Evolutionary conservation across 768 basidiomycete species (phyloP), one percentile per base, ranked within the genome.

Genomic region (Mycena haematopus): DNA sequence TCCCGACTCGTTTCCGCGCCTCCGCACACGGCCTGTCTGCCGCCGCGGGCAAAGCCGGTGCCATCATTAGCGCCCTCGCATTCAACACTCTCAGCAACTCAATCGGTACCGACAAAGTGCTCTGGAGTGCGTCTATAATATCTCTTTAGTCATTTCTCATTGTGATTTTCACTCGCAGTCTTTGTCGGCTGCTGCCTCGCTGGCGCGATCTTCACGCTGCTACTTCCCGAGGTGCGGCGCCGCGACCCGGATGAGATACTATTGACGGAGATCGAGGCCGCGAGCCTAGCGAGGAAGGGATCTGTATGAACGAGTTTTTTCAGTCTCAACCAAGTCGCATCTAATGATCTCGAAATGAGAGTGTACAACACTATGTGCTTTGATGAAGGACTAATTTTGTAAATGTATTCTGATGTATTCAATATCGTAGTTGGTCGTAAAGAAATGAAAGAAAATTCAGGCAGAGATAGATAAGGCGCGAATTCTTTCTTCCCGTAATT

Each of bases 1-100:
- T 91, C 79, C 92, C 92, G 0, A 93, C 92, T 1, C 80, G 86
- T 38, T 91, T 86, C 75, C 83, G 86, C 47, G 89, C 87, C 25
- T 82, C 83, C 51, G 91, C 90, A 15, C 91, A 92, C 71, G 92
- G 92, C 29, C 76, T 91, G 14, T 86, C 85, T 2, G 91, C 92
- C 3, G 92, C 90, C 0, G 76, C 76, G 42, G 92, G 92, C 21
- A 93, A 93, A 71, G 78, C 58, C 11, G 65, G 66, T 52, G 88
- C 87, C 5, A 87, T 89, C 77, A 79, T 87, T 55, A 82, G 84
- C 24, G 80, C 84, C 5, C 78, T 87, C 58, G 86, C 76, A 7
- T 88, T 88, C 79, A 86, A 85, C 73, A 70, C 76, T 9, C 77
- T 88, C 50, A 77, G 75, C 13, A 40, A 73, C 14, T 67, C 67